Percentiles rank a stretch among this genome's conserved stretches.
These are phyloP conservation scores for Globisporangium nagaii DNA, from an alignment of 352 stramenopile species.

Conservation along the genomic window DNA sequence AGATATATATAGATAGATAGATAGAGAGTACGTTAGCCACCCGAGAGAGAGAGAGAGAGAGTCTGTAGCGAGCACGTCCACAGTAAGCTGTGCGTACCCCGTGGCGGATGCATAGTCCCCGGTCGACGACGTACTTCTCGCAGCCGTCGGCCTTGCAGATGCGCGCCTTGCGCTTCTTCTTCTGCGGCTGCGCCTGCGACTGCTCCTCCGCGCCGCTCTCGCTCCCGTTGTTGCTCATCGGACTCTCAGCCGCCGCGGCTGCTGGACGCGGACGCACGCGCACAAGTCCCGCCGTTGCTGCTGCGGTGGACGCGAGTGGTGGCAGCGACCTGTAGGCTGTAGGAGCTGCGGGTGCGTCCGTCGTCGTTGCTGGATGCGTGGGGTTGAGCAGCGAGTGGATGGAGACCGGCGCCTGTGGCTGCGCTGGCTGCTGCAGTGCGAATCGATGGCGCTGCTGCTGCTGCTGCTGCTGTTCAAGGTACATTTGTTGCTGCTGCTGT, in stretches of 20 bases:
- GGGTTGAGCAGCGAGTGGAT: constrained; percentile 13
- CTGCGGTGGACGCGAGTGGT: not conserved
- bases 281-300: not conserved
- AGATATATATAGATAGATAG: no score
- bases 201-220: not conserved
- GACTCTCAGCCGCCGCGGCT: not conserved
- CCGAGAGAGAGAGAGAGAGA: no score
- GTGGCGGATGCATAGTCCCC: constrained; percentile 38
- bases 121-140: constrained; percentile 40
- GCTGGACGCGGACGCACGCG: not conserved
- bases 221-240: not conserved
- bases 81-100: constrained; percentile 15
- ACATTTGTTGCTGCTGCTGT: not conserved
- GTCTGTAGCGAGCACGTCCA: not conserved
- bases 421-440: not conserved
- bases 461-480: not conserved
- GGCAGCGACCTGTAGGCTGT: not conserved
- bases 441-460: not conserved
- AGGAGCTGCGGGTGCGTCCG: not conserved
- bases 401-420: not conserved
- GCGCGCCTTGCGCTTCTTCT: constrained; percentile 38
- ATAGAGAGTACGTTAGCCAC: no score
- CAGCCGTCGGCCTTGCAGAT: constrained; percentile 36
- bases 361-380: no score
- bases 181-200: constrained; percentile 1